These are phyloP conservation scores for Dichomitus squalens DNA, from an alignment of 1,284 basidiomycete species.

Conservation along the genomic window DNA sequence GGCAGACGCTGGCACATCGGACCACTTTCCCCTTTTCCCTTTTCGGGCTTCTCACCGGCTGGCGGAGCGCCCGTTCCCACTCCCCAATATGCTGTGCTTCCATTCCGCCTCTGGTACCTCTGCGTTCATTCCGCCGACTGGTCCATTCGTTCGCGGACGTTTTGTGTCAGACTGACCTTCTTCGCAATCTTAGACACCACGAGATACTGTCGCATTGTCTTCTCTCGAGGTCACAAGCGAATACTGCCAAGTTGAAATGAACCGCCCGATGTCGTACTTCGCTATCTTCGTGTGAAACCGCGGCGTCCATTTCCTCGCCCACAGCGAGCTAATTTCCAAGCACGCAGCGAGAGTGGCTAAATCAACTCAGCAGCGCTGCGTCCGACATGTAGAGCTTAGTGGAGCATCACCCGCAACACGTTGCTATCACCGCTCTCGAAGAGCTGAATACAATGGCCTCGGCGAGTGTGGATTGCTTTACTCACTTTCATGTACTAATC, in stretches of 20 bases:
- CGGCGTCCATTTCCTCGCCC: background rate
- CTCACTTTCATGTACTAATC: background rate
- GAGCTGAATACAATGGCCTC: background rate
- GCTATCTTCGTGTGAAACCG: background rate
- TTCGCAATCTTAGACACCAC: background rate
- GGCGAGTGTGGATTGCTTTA: background rate
- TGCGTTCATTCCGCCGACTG: background rate
- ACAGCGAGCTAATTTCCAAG: background rate
- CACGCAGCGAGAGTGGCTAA: background rate
- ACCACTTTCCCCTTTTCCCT: slow-evolving; percentile 21
- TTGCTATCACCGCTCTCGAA: background rate
- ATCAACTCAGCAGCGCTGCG: background rate
- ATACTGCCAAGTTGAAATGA: no score
- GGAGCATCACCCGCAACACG: background rate
- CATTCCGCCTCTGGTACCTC: background rate
- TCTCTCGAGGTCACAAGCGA: no score
- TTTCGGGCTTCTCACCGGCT: slow-evolving; percentile 4
- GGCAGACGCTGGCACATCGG: slow-evolving; percentile 20
- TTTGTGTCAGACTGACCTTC: background rate
- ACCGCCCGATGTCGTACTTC: background rate
- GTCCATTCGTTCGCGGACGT: background rate
- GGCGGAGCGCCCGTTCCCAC: slow-evolving; percentile 17
- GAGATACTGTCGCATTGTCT: background rate
- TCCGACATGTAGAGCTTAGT: background rate
- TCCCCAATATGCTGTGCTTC: background rate